Evolutionary conservation across 2,329 filamentous ascomycete species (phyloP).

Genomic region (Diaporthe ampelina): DNA sequence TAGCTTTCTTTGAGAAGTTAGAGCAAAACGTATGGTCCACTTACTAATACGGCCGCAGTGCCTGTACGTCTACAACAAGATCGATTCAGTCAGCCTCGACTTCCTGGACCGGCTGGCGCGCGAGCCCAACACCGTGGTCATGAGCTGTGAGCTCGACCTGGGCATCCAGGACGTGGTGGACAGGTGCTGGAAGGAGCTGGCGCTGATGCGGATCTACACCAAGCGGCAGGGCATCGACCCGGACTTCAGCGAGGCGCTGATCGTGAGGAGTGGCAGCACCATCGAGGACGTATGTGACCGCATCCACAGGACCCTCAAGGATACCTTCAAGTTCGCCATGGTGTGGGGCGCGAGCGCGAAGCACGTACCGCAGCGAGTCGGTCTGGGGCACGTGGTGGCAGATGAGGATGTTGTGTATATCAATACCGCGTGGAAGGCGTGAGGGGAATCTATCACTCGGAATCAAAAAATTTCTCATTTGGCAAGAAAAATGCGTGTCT

Average conservation of each 20-base stretch:
- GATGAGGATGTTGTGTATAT: constrained; percentile 80
- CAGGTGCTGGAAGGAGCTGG: constrained; percentile 92
- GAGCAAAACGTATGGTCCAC: not conserved
- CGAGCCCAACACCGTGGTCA: constrained; percentile 94
- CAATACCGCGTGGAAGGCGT: constrained; percentile 75
- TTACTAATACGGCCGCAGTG: constrained; percentile 56
- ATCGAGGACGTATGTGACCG: constrained; percentile 98
- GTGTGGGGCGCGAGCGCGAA: constrained; percentile 98
- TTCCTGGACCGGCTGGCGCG: constrained; percentile 93
- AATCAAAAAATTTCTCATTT: constrained; percentile 14
- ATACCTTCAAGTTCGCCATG: constrained; percentile 98
- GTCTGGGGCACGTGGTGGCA: constrained; percentile 82
- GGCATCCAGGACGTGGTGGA: constrained; percentile 95
- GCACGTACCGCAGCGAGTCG: constrained; percentile 94
- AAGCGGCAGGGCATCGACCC: constrained; percentile 95
- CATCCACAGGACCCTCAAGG: constrained; percentile 93
- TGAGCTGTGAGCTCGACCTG: constrained; percentile 96
- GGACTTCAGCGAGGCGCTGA: constrained; percentile 90
- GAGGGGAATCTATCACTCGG: constrained; percentile 39
- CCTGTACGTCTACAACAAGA: constrained; percentile 99
- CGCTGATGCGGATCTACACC: constrained; percentile 92
- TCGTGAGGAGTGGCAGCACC: constrained; percentile 87
- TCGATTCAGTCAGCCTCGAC: constrained; percentile 93
- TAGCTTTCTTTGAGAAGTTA: no score
- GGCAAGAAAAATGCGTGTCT: not conserved